phyloP scores from a whole-genome alignment of 805 yeast species.

The Sugiyamaella chiloensis region DNA sequence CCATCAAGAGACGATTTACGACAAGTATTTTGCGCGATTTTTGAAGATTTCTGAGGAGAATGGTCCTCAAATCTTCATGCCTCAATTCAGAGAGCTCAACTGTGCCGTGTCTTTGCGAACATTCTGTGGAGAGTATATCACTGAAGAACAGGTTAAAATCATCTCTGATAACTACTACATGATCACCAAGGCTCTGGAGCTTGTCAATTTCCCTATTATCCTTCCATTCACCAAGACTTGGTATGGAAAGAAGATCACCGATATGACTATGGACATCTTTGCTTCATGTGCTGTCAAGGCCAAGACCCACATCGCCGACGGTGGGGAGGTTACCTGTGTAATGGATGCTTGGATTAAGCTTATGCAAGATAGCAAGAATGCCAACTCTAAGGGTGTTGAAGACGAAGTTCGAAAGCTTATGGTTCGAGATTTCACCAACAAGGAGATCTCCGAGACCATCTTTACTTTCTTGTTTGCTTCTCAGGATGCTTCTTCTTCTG shows the following conservation, averaged over 20 bases:
- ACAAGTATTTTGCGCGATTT: conserved; percentile 69
- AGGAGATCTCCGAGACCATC: conserved; percentile 92
- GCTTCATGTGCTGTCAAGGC: conserved; percentile 86
- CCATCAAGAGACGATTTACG: conserved; percentile 79
- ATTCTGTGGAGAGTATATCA: conserved; percentile 93
- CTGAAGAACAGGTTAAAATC: conserved; percentile 81
- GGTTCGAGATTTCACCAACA: conserved; percentile 80
- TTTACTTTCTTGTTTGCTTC: conserved; percentile 97
- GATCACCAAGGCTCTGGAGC: conserved; percentile 93
- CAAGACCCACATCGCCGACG: conserved; percentile 70
- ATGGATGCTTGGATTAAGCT: conserved; percentile 93
- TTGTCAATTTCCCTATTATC: conserved; percentile 96
- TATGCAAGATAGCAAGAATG: conserved; percentile 70
- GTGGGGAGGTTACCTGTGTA: conserved; percentile 80
- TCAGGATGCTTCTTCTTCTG: conserved; percentile 95
- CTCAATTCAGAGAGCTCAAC: conserved; percentile 90
- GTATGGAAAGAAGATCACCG: conserved; percentile 94
- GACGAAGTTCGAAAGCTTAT: conserved; percentile 53
- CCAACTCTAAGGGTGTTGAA: conserved; percentile 41
- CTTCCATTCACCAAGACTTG: conserved; percentile 95
- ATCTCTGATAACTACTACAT: conserved; percentile 90
- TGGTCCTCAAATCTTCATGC: conserved; percentile 77
- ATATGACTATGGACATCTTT: conserved; percentile 88
- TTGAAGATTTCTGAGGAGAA: conserved; percentile 52
- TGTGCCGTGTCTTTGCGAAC: conserved; percentile 92